Conservation (phyloP, 2,329 filamentous ascomycete species). For the Trichoderma koningiopsis region DNA sequence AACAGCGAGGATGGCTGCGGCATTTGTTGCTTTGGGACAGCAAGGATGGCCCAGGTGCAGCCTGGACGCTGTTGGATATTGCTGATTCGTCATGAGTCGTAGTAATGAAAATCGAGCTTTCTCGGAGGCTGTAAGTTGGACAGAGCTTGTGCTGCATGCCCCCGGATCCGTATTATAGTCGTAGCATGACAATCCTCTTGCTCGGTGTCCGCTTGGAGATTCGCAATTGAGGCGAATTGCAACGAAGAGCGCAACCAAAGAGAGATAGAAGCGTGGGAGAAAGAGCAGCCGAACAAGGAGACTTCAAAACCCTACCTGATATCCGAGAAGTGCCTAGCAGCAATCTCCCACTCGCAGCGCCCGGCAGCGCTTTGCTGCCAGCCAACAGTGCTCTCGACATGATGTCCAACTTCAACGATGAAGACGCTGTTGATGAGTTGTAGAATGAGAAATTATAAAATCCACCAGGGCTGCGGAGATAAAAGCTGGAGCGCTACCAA, state of each 20-base stretch:
- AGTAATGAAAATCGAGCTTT: not conserved
- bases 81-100: not conserved
- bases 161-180: not conserved
- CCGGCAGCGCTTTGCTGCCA: constrained; percentile 12
- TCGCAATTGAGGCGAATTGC: too few species aligned
- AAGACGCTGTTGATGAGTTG: not conserved
- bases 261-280: not conserved
- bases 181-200: not conserved
- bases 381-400: constrained; percentile 22
- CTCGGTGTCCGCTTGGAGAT: not conserved
- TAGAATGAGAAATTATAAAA: not conserved
- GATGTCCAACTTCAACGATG: constrained; percentile 29
- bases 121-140: not conserved
- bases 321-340: constrained; percentile 13
- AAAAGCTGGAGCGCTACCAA: not conserved
- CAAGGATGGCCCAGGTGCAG: not conserved
- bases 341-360: not conserved
- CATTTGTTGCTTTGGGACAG: constrained; percentile 1
- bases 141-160: not conserved
- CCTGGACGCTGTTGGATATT: not conserved
- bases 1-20: constrained; percentile 10
- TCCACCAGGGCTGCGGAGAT: not conserved
- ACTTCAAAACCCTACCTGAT: constrained; percentile 10
- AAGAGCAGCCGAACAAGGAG: not conserved
- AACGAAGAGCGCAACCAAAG: not conserved